Evolutionary conservation across 768 basidiomycete species (phyloP).

Genomic region (Tylopilus sp.): DNA sequence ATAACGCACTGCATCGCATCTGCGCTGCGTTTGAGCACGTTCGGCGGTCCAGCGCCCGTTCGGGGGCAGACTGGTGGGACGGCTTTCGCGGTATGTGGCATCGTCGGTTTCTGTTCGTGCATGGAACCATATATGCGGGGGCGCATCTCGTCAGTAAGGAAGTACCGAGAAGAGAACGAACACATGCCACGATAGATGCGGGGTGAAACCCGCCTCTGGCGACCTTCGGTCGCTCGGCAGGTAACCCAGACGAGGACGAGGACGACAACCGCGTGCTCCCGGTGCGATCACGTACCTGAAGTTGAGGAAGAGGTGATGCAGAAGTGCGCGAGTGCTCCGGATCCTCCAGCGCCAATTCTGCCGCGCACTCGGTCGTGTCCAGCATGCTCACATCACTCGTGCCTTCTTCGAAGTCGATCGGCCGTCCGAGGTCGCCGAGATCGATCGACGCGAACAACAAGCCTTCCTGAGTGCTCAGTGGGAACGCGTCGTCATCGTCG

Average conservation of each 20-base stretch:
- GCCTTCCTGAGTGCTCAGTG: conserved; percentile 64
- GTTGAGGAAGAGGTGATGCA: neutral
- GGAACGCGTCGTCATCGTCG: conserved; percentile 37
- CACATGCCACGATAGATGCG: conserved; percentile 43
- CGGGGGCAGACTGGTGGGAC: conserved; percentile 4
- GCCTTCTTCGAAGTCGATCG: conserved; percentile 41
- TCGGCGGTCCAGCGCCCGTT: conserved; percentile 1
- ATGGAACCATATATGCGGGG: too few species aligned
- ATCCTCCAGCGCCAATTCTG: neutral
- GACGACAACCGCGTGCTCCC: neutral
- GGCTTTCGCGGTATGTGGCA: conserved; percentile 7
- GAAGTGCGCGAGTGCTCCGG: neutral
- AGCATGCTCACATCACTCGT: conserved; percentile 12
- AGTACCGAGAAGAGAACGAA: neutral
- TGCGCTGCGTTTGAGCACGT: conserved; percentile 31
- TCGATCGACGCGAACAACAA: conserved; percentile 59
- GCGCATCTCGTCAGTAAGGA: conserved; percentile 2
- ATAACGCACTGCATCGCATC: conserved; percentile 33
- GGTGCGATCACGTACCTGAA: conserved; percentile 7
- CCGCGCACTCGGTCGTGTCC: conserved; percentile 7
- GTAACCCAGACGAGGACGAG: neutral
- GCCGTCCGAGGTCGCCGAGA: conserved; percentile 39
- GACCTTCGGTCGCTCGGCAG: neutral
- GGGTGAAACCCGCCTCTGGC: conserved; percentile 36
- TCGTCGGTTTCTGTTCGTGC: conserved; percentile 10